A percentile compares a stretch with the other conserved stretches of the same genome.
Conservation (phyloP, 768 basidiomycete species). For the Phallus indusiatus region DNA sequence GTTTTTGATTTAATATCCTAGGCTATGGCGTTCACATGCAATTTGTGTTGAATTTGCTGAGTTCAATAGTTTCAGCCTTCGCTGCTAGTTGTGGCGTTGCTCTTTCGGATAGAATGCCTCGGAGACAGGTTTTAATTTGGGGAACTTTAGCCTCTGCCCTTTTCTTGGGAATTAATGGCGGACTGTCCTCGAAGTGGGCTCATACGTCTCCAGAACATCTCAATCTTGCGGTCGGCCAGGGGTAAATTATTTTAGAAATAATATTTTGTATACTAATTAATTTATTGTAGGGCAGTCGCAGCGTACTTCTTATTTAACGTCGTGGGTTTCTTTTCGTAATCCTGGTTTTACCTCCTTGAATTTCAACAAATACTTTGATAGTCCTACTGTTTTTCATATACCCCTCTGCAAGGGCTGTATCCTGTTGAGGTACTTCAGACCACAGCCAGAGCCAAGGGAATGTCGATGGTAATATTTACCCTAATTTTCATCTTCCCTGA, state of each 20-base stretch:
- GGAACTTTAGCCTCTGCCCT: constrained; percentile 22
- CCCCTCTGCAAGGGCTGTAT: constrained; percentile 49
- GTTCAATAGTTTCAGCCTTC: constrained; percentile 22
- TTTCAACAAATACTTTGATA: not conserved
- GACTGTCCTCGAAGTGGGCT: constrained; percentile 14
- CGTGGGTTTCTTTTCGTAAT: constrained; percentile 12
- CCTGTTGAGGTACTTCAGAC: constrained; percentile 47
- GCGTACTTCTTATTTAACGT: constrained; percentile 41
- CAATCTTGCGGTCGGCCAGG: constrained; percentile 20
- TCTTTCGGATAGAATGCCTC: constrained; percentile 22
- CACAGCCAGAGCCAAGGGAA: constrained; percentile 52
- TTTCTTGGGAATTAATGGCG: constrained; percentile 18
- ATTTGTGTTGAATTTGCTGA: constrained; percentile 27
- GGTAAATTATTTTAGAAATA: not conserved
- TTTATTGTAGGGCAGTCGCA: constrained; percentile 16
- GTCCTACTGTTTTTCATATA: constrained; percentile 44
- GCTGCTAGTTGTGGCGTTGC: constrained; percentile 24
- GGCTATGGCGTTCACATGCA: constrained; percentile 17
- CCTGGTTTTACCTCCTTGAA: not conserved
- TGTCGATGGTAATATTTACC: constrained; percentile 29
- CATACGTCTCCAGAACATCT: constrained; percentile 6
- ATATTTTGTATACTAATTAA: not conserved
- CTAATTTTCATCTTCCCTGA: not conserved
- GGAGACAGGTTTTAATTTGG: constrained; percentile 22
- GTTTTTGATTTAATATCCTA: not conserved